Base-by-base conservation (phyloP, 2,329 filamentous ascomycete species). In the Cladosporium sp. region DNA sequence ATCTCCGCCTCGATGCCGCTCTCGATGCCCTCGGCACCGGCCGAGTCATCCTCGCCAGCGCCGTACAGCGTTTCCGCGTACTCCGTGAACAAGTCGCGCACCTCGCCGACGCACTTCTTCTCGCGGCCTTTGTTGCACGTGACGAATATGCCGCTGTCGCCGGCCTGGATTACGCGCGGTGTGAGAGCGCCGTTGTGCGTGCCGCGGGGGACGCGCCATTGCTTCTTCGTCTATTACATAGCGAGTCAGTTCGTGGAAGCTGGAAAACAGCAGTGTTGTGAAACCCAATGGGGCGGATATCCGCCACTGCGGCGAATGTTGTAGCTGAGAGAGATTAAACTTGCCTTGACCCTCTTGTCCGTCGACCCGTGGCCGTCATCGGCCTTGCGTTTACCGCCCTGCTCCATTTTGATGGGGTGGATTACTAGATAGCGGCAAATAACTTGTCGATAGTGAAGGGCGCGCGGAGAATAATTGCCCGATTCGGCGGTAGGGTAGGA, bases 131-230 rank as follows among this genome's bases (percentile, higher is more conserved):
- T 80, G 48, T 85, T 82, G 66, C 86, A 91, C 0, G 87, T 90
- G 28, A 85, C 84, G 86, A 86, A 92, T 54, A 92, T 83, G 4
- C 87, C 87, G 49, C 77, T 74, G 62, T 90, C 85, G 4, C 86
- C 86, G 4, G 84, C 74, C 60, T 87, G 80, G 44, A 90, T 76
- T 33, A 53, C 52, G 45, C 70, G 54, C 14, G 55, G 54, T 9
- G 54, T 43, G 9, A 52, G 63, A 28, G 59, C 63, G 10, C 41
- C 53, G 43, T 59, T 57, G 40, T 58, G 50, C 13, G 31, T 40
- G 14, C 18, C 37, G 40, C 66, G 66, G 37, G 71, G 70, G 55
- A 68, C 66, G 16, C 65, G 67, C 74, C 74, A 75, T 60, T 71
- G 67, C 63, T 70, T 74, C 62, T 71, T 74, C 13, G 66, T 68